A percentile compares a stretch with the other conserved stretches of the same genome.
Conservation (phyloP, 306 rosid genomes). For the Rosa rugosa region DNA sequence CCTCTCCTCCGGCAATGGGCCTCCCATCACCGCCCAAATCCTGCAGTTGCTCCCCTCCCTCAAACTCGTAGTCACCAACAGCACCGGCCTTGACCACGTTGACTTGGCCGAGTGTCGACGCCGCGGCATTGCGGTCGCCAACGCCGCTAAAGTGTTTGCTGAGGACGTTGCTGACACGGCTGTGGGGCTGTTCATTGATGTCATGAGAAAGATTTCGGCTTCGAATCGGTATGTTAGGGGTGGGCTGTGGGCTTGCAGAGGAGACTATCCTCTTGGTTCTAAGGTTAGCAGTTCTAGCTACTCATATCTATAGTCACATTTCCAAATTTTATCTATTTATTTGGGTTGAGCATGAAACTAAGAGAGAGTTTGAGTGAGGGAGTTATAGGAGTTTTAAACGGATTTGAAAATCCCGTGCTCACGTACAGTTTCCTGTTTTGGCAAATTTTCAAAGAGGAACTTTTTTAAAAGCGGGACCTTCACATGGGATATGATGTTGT, state of each 20-base stretch:
- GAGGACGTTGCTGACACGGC: slow-evolving; percentile 57
- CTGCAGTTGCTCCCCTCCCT: slow-evolving; percentile 32
- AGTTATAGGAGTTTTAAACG: too few relatives aligned
- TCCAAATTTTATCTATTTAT: too few relatives aligned
- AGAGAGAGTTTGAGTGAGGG: too few relatives aligned
- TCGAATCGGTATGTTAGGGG: slow-evolving; percentile 34
- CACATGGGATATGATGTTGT: too few relatives aligned
- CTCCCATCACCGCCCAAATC: slow-evolving; percentile 10
- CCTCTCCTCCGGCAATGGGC: neutral
- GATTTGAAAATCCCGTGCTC: too few relatives aligned
- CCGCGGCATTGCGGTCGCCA: slow-evolving; percentile 31
- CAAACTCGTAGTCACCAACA: slow-evolving; percentile 20
- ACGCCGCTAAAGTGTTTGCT: slow-evolving; percentile 32
- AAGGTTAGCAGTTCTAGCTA: slow-evolving; percentile 26
- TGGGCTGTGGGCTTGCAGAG: slow-evolving; percentile 11
- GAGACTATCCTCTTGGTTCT: slow-evolving; percentile 34
- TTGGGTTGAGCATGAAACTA: too few relatives aligned
- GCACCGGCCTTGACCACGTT: slow-evolving; percentile 34
- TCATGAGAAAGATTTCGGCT: slow-evolving; percentile 32
- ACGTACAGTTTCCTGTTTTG: too few relatives aligned
- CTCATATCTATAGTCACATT: too few relatives aligned
- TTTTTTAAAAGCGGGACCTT: too few relatives aligned
- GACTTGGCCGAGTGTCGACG: slow-evolving; percentile 24
- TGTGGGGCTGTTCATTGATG: slow-evolving; percentile 50
- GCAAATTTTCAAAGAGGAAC: too few relatives aligned